These are phyloP conservation scores for Fragilaria crotonensis DNA, from an alignment of 108 stramenopile genomes.

Conservation along the genomic window DNA sequence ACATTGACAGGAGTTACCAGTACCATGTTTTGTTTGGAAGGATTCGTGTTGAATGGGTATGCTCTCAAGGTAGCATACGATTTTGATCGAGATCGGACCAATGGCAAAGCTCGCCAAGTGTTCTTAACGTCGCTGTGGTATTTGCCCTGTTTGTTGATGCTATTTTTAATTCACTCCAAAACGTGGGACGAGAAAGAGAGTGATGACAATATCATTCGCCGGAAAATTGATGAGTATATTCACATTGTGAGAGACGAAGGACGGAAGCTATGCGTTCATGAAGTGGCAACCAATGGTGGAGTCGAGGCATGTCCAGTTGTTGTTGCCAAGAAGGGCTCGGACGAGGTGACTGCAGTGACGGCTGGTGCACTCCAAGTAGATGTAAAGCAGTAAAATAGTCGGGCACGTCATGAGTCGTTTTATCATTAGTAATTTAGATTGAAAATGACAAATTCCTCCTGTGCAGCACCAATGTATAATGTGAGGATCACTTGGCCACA, in stretches of 20 bases:
- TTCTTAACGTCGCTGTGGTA: slow-evolving; percentile 96
- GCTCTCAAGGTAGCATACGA: slow-evolving; percentile 62
- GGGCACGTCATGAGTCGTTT: neutral
- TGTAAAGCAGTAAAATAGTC: no score
- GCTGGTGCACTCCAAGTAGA: no score
- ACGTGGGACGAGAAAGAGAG: slow-evolving; percentile 59
- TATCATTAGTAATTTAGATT: no score
- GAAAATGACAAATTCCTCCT: no score
- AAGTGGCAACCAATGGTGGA: slow-evolving; percentile 18
- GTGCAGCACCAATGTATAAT: no score
- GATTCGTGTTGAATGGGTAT: slow-evolving; percentile 80
- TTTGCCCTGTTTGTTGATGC: slow-evolving; percentile 84
- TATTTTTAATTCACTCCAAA: slow-evolving; percentile 92
- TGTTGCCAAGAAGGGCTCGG: no score
- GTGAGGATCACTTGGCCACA: no score
- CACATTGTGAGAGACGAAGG: slow-evolving; percentile 64
- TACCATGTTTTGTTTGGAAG: slow-evolving; percentile 96
- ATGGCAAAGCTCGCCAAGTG: slow-evolving; percentile 88
- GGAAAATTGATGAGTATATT: slow-evolving; percentile 30
- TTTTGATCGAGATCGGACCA: slow-evolving; percentile 83
- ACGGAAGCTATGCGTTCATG: slow-evolving; percentile 72
- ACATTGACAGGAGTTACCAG: slow-evolving; percentile 78
- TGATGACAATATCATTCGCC: slow-evolving; percentile 26
- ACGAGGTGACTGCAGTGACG: no score
- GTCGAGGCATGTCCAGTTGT: no score